Conservation (phyloP, 495 filamentous ascomycete genomes). For the Emericellopsis terricola region DNA sequence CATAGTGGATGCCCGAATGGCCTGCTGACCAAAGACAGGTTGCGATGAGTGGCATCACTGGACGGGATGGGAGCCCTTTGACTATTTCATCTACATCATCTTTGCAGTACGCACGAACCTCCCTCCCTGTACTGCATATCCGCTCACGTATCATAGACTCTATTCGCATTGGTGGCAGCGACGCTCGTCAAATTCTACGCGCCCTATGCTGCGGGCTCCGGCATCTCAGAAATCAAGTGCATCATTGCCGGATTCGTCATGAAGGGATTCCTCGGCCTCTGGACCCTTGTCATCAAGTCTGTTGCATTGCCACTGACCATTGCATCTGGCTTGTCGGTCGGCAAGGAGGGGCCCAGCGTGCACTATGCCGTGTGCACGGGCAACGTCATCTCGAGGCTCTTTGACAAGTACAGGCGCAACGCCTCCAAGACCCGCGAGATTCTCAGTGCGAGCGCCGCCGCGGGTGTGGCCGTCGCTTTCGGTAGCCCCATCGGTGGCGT, state of each 20-base stretch:
- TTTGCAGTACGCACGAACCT: constrained; percentile 46
- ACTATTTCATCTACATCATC: constrained; percentile 77
- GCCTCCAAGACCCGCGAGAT: constrained; percentile 94
- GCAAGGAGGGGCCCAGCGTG: constrained; percentile 94
- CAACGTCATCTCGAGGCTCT: constrained; percentile 87
- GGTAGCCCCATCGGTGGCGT: constrained; percentile 95
- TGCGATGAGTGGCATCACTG: constrained; percentile 84
- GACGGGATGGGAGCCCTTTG: constrained; percentile 60
- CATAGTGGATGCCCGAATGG: not conserved
- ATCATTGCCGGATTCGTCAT: constrained; percentile 99
- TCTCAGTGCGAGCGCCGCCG: constrained; percentile 81
- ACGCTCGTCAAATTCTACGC: constrained; percentile 82
- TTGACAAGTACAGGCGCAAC: constrained; percentile 82
- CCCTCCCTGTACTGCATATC: not conserved
- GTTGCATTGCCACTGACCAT: constrained; percentile 83
- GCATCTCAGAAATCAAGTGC: constrained; percentile 98
- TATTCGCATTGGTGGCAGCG: constrained; percentile 71
- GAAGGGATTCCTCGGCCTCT: constrained; percentile 90
- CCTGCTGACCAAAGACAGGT: constrained; percentile 27
- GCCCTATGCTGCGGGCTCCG: constrained; percentile 91
- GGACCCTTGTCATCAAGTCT: constrained; percentile 90
- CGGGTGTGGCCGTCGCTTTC: constrained; percentile 91
- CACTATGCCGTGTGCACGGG: constrained; percentile 97
- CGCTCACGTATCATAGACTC: constrained; percentile 29
- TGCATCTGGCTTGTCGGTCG: constrained; percentile 84